These are phyloP conservation scores for Huntiella moniliformis DNA, from an alignment of 2,329 filamentous ascomycete genomes.

Conservation along the genomic window DNA sequence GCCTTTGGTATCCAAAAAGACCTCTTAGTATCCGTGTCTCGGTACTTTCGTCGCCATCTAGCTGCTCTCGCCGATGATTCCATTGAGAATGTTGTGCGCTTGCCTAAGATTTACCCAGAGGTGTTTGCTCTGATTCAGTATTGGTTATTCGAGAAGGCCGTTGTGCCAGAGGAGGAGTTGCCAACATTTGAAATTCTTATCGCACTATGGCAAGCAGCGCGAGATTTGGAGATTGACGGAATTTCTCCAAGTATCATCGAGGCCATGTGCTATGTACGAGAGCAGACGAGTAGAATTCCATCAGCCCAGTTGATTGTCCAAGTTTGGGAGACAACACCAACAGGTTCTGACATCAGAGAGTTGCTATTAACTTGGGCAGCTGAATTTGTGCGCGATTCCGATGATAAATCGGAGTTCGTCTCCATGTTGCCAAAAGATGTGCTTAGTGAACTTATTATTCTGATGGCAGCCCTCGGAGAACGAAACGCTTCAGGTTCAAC, in stretches of 20 bases:
- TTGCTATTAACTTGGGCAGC: slow-evolving; percentile 43
- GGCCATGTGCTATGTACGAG: slow-evolving; percentile 37
- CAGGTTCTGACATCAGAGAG: slow-evolving; percentile 38
- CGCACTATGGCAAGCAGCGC: slow-evolving; percentile 36
- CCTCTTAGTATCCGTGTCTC: slow-evolving; percentile 34
- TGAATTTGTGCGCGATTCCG: slow-evolving; percentile 41
- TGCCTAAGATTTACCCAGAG: slow-evolving; percentile 28
- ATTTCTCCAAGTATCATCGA: slow-evolving; percentile 37
- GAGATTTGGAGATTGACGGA: slow-evolving; percentile 32
- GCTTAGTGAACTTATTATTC: slow-evolving; percentile 41
- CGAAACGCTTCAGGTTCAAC: neutral
- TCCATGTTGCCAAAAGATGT: slow-evolving; percentile 43
- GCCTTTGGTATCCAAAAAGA: slow-evolving; percentile 42
- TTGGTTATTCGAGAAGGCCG: slow-evolving; percentile 32
- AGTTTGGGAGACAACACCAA: slow-evolving; percentile 43
- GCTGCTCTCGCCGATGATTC: slow-evolving; percentile 19
- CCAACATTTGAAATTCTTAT: slow-evolving; percentile 37
- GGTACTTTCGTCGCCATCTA: slow-evolving; percentile 30
- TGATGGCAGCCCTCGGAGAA: slow-evolving; percentile 37
- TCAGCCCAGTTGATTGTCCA: slow-evolving; percentile 38
- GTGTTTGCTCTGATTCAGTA: slow-evolving; percentile 37
- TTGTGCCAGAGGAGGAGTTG: slow-evolving; percentile 25
- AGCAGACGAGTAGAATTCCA: slow-evolving; percentile 34
- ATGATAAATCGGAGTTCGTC: slow-evolving; percentile 37
- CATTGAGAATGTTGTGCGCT: slow-evolving; percentile 31